phyloP scores from a whole-genome alignment of 2,329 filamentous ascomycete genomes.

The Fusarium cyanostomum region DNA sequence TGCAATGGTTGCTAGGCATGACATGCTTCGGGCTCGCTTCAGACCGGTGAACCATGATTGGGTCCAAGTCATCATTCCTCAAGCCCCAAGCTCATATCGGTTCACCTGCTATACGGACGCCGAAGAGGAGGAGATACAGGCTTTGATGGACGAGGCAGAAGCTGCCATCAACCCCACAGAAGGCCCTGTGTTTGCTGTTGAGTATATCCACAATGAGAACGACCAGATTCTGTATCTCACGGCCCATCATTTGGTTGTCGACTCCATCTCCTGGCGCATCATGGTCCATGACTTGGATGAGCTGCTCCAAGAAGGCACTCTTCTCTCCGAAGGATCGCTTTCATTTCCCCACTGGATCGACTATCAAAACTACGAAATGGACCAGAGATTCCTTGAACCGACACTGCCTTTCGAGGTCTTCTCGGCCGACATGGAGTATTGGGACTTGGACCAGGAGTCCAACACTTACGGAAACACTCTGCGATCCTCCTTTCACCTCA shows the following conservation, averaged over 20 bases:
- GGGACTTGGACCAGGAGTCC: conserved; percentile 54
- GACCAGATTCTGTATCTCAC: conserved; percentile 59
- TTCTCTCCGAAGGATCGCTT: conserved; percentile 56
- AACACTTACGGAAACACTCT: conserved; percentile 59
- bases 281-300: conserved; percentile 61
- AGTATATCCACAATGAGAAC: conserved; percentile 59
- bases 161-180: conserved; percentile 57
- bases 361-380: conserved; percentile 53
- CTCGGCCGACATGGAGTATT: conserved; percentile 56
- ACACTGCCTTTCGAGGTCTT: conserved; percentile 53
- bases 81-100: conserved; percentile 54
- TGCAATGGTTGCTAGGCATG: conserved; percentile 59
- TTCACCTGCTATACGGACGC: conserved; percentile 55
- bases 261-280: conserved; percentile 61
- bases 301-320: conserved; percentile 55
- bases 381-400: conserved; percentile 42
- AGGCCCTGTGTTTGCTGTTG: conserved; percentile 61
- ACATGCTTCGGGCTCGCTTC: conserved; percentile 62
- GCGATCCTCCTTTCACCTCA: conserved; percentile 55
- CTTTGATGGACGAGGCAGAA: conserved; percentile 54
- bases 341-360: conserved; percentile 62
- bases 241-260: conserved; percentile 63
- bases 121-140: conserved; percentile 54
- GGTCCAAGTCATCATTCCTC: conserved; percentile 56
- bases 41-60: conserved; percentile 51